Evolutionary conservation across 2,329 filamentous ascomycete genomes (phyloP).

Genomic region (Aspergillus sp.): DNA sequence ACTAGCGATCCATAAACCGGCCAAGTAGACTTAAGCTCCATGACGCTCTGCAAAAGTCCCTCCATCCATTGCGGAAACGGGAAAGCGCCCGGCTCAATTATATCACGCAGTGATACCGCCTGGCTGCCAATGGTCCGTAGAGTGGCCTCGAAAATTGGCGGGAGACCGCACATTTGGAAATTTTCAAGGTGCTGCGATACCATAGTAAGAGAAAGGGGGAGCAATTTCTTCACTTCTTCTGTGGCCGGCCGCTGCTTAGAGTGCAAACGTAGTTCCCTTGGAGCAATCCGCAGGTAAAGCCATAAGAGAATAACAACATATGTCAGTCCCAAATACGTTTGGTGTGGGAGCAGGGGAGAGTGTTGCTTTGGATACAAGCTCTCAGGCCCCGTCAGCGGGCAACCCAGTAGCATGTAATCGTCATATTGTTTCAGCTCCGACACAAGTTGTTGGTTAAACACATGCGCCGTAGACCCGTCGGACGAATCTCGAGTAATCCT

Average conservation of each 20-base stretch:
- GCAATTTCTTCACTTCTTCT: slow-evolving; percentile 28
- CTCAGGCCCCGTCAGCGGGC: slow-evolving; percentile 28
- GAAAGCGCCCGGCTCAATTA: slow-evolving; percentile 21
- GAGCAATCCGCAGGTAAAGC: slow-evolving; percentile 25
- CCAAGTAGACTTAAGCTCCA: slow-evolving; percentile 20
- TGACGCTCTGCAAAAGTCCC: slow-evolving; percentile 21
- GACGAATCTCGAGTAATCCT: slow-evolving; percentile 24
- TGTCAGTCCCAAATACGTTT: slow-evolving; percentile 29
- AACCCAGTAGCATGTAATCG: slow-evolving; percentile 25
- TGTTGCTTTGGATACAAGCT: slow-evolving; percentile 28
- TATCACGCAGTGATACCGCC: slow-evolving; percentile 20
- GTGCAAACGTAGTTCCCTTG: slow-evolving; percentile 21
- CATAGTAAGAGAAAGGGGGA: slow-evolving; percentile 26
- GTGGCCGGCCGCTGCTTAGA: slow-evolving; percentile 23
- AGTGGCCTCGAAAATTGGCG: slow-evolving; percentile 29
- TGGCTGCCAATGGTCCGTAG: slow-evolving; percentile 29
- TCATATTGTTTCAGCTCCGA: slow-evolving; percentile 29
- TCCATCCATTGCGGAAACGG: slow-evolving; percentile 27
- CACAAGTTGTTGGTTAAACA: slow-evolving; percentile 27
- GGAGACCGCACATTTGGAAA: slow-evolving; percentile 27
- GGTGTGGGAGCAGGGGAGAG: slow-evolving; percentile 29
- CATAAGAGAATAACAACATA: slow-evolving; percentile 29
- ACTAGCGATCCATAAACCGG: slow-evolving; percentile 25
- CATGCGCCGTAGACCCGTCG: slow-evolving; percentile 17
- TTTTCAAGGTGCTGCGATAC: slow-evolving; percentile 29